These are phyloP conservation scores for Pythium monospermum DNA, from an alignment of 352 stramenopile species.

Conservation along the genomic window DNA sequence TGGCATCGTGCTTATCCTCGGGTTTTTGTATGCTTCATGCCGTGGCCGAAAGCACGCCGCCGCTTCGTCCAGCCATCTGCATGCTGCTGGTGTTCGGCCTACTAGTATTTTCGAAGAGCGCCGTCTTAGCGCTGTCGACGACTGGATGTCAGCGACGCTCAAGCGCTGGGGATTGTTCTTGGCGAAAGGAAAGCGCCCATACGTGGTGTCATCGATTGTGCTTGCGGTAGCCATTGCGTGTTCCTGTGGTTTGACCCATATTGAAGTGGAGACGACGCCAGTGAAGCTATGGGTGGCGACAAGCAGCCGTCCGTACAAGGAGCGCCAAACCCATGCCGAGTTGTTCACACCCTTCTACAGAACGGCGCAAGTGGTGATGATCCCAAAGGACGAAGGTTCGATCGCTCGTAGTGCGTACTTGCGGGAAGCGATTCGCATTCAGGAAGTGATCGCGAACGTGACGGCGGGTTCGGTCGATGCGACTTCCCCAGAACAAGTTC, in stretches of 20 bases:
- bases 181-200: conserved; percentile 19
- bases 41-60: conserved; percentile 17
- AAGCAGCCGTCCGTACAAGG: conserved; percentile 35
- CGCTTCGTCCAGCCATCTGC: conserved; percentile 6
- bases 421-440: conserved; percentile 40
- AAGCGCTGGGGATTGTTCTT: conserved; percentile 42
- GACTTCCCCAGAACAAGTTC: conserved; percentile 20
- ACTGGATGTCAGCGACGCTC: conserved; percentile 22
- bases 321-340: conserved; percentile 36
- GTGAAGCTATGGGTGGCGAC: conserved; percentile 56
- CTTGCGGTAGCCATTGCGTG: conserved; percentile 19
- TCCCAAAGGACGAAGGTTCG: conserved; percentile 39
- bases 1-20: conserved; percentile 31
- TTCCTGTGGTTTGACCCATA: conserved; percentile 21
- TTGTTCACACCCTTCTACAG: conserved; percentile 57
- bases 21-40: conserved; percentile 36
- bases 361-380: conserved; percentile 47
- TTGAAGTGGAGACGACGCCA: conserved; percentile 42
- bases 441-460: conserved; percentile 28
- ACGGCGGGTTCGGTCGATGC: conserved; percentile 4
- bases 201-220: conserved; percentile 21
- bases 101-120: conserved; percentile 10
- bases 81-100: conserved; percentile 1
- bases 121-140: conserved; percentile 27
- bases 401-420: conserved; percentile 38